Evolutionary conservation across 2,329 filamentous ascomycete species (phyloP), one percentile per base, ranked within the genome.

Genomic region (Clonostachys chloroleuca): DNA sequence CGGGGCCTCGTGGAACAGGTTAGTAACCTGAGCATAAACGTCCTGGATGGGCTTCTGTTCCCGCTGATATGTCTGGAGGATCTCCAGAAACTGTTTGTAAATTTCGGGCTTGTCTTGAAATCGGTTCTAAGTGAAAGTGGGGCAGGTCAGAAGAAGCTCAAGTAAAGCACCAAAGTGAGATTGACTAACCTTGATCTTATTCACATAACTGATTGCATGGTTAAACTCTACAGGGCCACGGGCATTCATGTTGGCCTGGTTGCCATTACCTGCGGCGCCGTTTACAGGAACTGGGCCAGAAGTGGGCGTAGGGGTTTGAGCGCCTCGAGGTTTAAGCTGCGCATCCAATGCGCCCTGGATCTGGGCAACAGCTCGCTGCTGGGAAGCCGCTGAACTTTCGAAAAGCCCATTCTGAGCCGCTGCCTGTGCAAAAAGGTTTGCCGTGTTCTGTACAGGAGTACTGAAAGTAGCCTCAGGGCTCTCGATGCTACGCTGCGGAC

Each of bases 41-140:
- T 99, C 94, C 64, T 96, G 92, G 36, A 99, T 99, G 0, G 94
- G 95, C 63, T 97, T 97, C 46, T 94, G 95, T 65, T 99, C 94
- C 48, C 94, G 83, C 67, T 99, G 94, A 59, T 99, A 99, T 3
- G 94, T 99, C 68, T 99, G 94, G 42, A 99, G 74, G 43, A 99
- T 99, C 65, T 99, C 94, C 33, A 99, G 78, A 62, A 99, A 99
- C 62, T 99, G 92, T 67, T 99, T 99, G 74, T 99, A 99, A 52
- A 99, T 97, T 64, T 99, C 94, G 7, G 94, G 94, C 54, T 95
- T 92, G 59, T 92, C 86, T 58, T 95, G 87, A 68, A 97, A 99
- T 41, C 94, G 92, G 63, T 97, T 99, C 90, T 96, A 60, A 48
- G 42, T 42, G 16, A 49, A 41, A 44, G 24, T 30, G 24, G 24